Evolutionary conservation across 148 eudicot genomes (phyloP).

Genomic region (Camellia japonica): DNA sequence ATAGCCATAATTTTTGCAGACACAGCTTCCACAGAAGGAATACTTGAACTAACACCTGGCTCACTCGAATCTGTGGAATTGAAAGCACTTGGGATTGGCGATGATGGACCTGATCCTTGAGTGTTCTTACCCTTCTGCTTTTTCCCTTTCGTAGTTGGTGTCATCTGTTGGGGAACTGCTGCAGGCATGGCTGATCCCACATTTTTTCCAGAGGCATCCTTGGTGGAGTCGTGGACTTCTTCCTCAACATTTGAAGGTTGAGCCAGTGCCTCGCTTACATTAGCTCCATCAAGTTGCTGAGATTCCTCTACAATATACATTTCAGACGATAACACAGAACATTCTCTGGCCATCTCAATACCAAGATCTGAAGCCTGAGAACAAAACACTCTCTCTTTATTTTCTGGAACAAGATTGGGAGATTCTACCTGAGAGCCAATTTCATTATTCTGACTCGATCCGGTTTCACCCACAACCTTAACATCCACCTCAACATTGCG

Average conservation of each 20-base stretch:
- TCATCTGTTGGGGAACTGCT: constrained; percentile 38
- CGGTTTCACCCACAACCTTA: constrained; percentile 83
- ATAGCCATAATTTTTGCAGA: constrained; percentile 49
- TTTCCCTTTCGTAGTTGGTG: constrained; percentile 54
- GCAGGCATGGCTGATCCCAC: constrained; percentile 34
- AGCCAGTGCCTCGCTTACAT: constrained; percentile 35
- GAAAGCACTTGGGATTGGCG: constrained; percentile 57
- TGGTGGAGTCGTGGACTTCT: constrained; percentile 46
- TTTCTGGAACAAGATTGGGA: constrained; percentile 38
- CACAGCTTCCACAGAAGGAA: constrained; percentile 39
- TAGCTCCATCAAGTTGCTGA: constrained; percentile 42
- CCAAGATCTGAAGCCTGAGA: constrained; percentile 96
- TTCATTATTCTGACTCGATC: constrained; percentile 44
- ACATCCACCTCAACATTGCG: constrained; percentile 70
- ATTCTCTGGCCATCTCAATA: constrained; percentile 67
- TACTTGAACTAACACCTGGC: constrained; percentile 40
- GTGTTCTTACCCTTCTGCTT: constrained; percentile 64
- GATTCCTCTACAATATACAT: constrained; percentile 55
- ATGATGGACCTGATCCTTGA: constrained; percentile 59
- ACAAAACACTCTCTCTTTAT: constrained; percentile 66
- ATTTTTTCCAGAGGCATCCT: constrained; percentile 39
- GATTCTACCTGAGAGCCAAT: constrained; percentile 37
- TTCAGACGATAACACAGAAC: constrained; percentile 49
- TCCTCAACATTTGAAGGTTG: constrained; percentile 58
- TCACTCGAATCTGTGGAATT: constrained; percentile 59